These are phyloP conservation scores for Aspergillus terreus DNA, from an alignment of 2,329 filamentous ascomycete species.

Conservation along the genomic window DNA sequence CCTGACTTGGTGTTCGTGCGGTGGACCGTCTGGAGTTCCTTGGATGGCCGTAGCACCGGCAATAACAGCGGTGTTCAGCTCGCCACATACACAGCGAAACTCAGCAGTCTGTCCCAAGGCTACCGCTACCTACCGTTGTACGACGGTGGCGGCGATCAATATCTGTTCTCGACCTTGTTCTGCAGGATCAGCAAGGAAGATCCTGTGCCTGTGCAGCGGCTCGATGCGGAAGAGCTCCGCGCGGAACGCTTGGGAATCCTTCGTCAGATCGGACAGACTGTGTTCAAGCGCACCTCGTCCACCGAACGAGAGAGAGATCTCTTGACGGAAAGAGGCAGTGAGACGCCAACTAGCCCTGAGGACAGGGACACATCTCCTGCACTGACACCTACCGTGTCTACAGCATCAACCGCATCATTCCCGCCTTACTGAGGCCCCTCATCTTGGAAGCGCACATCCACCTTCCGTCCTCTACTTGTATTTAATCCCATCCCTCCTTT, in stretches of 20 bases:
- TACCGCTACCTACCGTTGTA: slow-evolving; percentile 89
- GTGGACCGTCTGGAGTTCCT: slow-evolving; percentile 85
- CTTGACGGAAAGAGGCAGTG: slow-evolving; percentile 26
- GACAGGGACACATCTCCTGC: slow-evolving; percentile 33
- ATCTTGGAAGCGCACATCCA: background rate
- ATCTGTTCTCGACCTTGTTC: slow-evolving; percentile 91
- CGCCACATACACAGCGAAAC: slow-evolving; percentile 89
- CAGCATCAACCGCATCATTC: slow-evolving; percentile 34
- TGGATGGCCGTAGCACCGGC: slow-evolving; percentile 67
- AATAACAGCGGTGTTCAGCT: slow-evolving; percentile 62
- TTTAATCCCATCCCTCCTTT: slow-evolving; percentile 3
- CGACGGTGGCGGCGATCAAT: slow-evolving; percentile 85
- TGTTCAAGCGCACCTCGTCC: slow-evolving; percentile 42
- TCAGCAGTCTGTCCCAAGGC: slow-evolving; percentile 82
- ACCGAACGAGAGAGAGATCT: slow-evolving; percentile 35
- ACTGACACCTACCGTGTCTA: slow-evolving; percentile 34
- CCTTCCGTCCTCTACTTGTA: slow-evolving; percentile 5
- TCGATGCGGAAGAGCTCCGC: slow-evolving; percentile 37
- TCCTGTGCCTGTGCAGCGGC: slow-evolving; percentile 40
- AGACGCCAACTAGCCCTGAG: slow-evolving; percentile 25
- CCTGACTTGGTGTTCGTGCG: slow-evolving; percentile 91
- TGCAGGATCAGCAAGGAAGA: slow-evolving; percentile 73
- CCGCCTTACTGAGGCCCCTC: slow-evolving; percentile 1
- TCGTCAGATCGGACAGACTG: slow-evolving; percentile 41
- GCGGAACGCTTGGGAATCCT: slow-evolving; percentile 41